Evolutionary conservation across 192 early-diverging fungal species (phyloP).

Genomic region (Backusella tuberculispora): DNA sequence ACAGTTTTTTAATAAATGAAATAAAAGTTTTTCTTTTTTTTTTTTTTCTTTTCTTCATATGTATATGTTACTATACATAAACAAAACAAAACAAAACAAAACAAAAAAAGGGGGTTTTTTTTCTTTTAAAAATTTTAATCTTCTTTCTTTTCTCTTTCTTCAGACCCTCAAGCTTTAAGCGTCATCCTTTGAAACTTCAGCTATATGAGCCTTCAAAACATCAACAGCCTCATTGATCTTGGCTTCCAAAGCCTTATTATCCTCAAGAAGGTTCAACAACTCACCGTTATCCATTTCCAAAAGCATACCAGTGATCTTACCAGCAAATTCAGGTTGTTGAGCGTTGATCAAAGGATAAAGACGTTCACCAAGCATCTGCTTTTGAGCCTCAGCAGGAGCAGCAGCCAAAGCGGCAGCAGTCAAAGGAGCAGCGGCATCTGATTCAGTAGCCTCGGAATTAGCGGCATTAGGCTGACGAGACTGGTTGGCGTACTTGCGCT

Average conservation of each 20-base stretch:
- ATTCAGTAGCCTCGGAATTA: background rate
- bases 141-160: too few species aligned
- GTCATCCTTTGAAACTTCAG: slow-evolving; percentile 10
- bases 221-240: slow-evolving; percentile 88
- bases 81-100: too few species aligned
- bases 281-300: slow-evolving; percentile 98
- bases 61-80: too few species aligned
- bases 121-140: too few species aligned
- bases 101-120: too few species aligned
- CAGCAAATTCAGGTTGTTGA: slow-evolving; percentile 75
- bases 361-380: slow-evolving; percentile 94
- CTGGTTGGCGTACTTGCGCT: slow-evolving; percentile 40
- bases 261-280: slow-evolving; percentile 87
- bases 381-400: slow-evolving; percentile 83
- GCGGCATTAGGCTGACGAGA: slow-evolving; percentile 8
- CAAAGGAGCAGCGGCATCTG: slow-evolving; percentile 24
- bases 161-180: background rate
- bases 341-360: slow-evolving; percentile 80
- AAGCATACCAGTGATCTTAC: slow-evolving; percentile 98
- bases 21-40: too few species aligned
- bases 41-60: too few species aligned
- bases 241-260: slow-evolving; percentile 70
- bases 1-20: too few species aligned
- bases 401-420: slow-evolving; percentile 77
- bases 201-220: slow-evolving; percentile 72